phyloP scores from a whole-genome alignment of 176 grass and related monocot genomes.

The Zoysia pacifica region DNA sequence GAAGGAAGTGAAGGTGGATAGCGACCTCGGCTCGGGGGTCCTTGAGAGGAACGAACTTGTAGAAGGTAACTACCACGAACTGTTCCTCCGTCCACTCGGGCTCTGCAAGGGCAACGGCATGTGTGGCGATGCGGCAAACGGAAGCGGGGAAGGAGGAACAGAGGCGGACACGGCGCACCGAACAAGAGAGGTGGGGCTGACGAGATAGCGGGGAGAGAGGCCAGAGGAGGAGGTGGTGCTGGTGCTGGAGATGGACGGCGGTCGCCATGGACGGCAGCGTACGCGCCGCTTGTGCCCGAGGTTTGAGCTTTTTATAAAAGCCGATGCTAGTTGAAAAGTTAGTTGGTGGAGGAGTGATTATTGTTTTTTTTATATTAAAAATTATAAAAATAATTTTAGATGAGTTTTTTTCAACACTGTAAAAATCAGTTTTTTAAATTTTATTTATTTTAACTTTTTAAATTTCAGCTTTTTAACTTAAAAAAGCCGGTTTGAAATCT shows the following conservation, averaged over 20 bases:
- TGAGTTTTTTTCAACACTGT: no score
- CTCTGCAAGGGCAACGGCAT: slow-evolving; percentile 17
- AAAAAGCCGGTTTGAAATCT: no score
- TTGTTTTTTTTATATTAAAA: no score
- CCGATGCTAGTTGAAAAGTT: no score
- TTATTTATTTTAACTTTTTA: no score
- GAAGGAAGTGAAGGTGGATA: slow-evolving; percentile 70
- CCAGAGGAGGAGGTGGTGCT: slow-evolving; percentile 11
- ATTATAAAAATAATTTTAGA: no score
- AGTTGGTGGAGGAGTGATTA: no score
- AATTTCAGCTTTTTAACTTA: no score
- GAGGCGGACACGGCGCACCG: not conserved
- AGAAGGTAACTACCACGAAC: slow-evolving; percentile 81
- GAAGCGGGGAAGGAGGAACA: slow-evolving; percentile 14
- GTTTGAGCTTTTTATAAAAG: no score
- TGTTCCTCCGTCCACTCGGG: not conserved
- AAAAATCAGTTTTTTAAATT: no score
- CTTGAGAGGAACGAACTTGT: slow-evolving; percentile 69
- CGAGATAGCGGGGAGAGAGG: not conserved
- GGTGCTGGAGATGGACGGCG: slow-evolving; percentile 12
- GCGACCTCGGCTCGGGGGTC: slow-evolving; percentile 67
- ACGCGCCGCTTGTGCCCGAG: no score
- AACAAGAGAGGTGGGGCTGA: not conserved
- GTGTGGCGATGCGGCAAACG: slow-evolving; percentile 13
- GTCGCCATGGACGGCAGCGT: slow-evolving; percentile 30